These are phyloP conservation scores for Amborella trichopoda DNA, from an alignment of 164 flowering plant species.

Conservation along the genomic window DNA sequence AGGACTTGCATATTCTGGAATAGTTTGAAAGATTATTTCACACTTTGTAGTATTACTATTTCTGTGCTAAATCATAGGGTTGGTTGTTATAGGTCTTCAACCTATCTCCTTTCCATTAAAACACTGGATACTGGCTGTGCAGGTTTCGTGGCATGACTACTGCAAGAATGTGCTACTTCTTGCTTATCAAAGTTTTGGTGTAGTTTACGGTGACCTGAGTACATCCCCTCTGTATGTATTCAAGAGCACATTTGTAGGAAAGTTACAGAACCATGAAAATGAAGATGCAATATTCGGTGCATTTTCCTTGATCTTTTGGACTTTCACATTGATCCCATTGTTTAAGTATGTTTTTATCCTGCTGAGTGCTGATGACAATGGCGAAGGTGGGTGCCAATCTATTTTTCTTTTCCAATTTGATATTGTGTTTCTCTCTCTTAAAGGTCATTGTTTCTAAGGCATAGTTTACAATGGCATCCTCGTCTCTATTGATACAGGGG, in stretches of 20 bases:
- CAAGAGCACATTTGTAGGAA: conserved; percentile 26
- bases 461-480: not conserved
- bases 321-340: conserved; percentile 59
- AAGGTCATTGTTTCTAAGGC: conserved; percentile 2
- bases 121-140: too few relatives aligned
- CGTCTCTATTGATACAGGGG: conserved; percentile 35
- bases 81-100: too few relatives aligned
- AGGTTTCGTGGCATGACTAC: conserved; percentile 9
- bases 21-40: too few relatives aligned
- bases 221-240: conserved; percentile 59
- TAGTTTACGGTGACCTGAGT: conserved; percentile 43
- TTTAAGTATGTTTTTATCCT: conserved; percentile 54
- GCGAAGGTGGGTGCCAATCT: conserved; percentile 50
- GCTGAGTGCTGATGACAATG: conserved; percentile 67
- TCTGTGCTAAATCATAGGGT: too few relatives aligned
- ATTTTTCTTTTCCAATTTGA: not conserved
- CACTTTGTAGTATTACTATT: too few relatives aligned
- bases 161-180: conserved; percentile 13
- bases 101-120: too few relatives aligned
- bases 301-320: conserved; percentile 65
- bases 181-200: conserved; percentile 55
- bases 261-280: conserved; percentile 13
- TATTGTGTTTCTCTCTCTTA: conserved; percentile 1
- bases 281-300: conserved; percentile 56
- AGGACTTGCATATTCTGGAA: too few relatives aligned